phyloP scores from a whole-genome alignment of 768 basidiomycete species.

The Panaeolus cyanescens region DNA sequence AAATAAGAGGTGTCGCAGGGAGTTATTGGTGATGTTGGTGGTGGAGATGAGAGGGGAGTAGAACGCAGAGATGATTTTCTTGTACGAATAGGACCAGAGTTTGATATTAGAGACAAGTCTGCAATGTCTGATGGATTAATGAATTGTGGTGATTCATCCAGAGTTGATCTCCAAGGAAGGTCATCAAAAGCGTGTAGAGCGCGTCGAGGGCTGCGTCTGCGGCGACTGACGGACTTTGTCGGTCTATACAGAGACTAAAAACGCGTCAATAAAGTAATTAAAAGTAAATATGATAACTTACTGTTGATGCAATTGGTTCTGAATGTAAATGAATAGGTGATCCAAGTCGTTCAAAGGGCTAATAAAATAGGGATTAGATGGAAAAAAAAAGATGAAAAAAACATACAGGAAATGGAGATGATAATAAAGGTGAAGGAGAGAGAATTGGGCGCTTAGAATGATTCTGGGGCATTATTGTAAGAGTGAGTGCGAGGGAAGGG shows the following conservation, averaged over 20 bases:
- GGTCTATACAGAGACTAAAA: constrained; percentile 41
- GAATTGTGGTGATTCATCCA: constrained; percentile 47
- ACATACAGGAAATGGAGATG: neutral
- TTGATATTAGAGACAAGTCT: constrained; percentile 63
- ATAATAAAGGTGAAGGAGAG: constrained; percentile 8
- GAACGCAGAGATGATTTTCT: constrained; percentile 55
- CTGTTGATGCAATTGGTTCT: constrained; percentile 19
- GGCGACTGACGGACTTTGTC: constrained; percentile 29
- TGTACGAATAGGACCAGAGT: constrained; percentile 57
- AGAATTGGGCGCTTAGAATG: neutral
- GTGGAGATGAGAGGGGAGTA: constrained; percentile 39
- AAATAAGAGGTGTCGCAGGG: constrained; percentile 25
- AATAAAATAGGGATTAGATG: neutral
- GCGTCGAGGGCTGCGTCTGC: constrained; percentile 27
- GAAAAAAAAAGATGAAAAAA: neutral
- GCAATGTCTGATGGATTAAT: constrained; percentile 56
- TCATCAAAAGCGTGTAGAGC: constrained; percentile 52
- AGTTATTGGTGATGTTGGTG: constrained; percentile 9
- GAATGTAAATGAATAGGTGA: constrained; percentile 28
- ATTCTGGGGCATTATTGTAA: neutral
- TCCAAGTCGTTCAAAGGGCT: constrained; percentile 24
- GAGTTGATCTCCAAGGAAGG: constrained; percentile 67
- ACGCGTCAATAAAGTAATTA: constrained; percentile 14
- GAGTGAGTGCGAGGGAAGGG: neutral
- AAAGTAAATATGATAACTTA: constrained; percentile 11